These are phyloP conservation scores for Breynia disticha DNA, from an alignment of 441 rosid species.

Conservation along the genomic window DNA sequence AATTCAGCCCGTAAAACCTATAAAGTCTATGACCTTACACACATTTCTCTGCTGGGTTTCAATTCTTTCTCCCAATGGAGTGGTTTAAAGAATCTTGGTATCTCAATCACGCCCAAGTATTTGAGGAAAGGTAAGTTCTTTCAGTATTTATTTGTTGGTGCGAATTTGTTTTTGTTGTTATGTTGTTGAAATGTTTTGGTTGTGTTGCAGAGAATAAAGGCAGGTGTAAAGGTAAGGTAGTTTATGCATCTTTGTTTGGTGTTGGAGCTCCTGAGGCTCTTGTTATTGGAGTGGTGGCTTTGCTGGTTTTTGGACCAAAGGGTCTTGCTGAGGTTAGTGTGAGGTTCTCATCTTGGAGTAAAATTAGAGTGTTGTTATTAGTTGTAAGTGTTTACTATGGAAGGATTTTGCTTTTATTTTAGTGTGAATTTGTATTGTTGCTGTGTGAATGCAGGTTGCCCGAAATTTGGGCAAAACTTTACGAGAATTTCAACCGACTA, in stretches of 20 bases:
- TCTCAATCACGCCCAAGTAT: conserved; percentile 36
- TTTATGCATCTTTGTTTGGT: conserved; percentile 78
- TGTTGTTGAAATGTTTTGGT: background rate
- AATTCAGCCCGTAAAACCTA: conserved; percentile 21
- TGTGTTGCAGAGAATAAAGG: conserved; percentile 37
- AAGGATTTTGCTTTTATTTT: background rate
- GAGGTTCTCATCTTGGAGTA: conserved; percentile 2
- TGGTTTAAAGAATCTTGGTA: conserved; percentile 57
- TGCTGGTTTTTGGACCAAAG: conserved; percentile 96
- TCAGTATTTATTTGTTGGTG: background rate
- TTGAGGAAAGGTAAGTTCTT: conserved; percentile 26
- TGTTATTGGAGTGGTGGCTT: conserved; percentile 95
- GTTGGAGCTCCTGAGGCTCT: conserved; percentile 98
- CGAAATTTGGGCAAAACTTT: conserved; percentile 82
- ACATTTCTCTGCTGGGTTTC: conserved; percentile 32
- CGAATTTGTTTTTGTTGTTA: background rate
- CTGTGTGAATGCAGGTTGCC: conserved; percentile 56
- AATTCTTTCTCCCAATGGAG: conserved; percentile 40
- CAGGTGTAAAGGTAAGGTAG: conserved; percentile 32
- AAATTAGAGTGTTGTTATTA: background rate
- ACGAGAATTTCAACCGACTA: conserved; percentile 86
- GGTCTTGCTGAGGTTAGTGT: conserved; percentile 88
- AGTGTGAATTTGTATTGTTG: conserved; percentile 6
- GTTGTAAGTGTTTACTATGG: background rate
- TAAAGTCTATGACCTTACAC: conserved; percentile 19